Percentiles rank a stretch among this genome's conserved stretches.
Evolutionary conservation across 2,329 filamentous ascomycete species (phyloP).

Genomic region (Xylogone sp.): DNA sequence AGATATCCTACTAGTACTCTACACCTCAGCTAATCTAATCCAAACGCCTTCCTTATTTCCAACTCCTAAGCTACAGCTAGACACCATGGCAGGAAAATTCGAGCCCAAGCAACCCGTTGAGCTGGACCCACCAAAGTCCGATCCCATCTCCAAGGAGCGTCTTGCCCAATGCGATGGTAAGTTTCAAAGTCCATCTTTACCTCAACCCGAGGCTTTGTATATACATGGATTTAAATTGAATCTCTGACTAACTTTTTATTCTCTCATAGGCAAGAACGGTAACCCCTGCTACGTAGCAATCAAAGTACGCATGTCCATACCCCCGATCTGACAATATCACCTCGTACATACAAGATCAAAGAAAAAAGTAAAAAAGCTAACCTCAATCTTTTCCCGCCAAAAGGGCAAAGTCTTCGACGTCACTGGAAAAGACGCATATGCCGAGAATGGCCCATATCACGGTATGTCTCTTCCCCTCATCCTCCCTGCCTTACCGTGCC

Average conservation of each 20-base stretch:
- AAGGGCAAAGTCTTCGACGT: conserved; percentile 96
- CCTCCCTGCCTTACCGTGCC: too few relatives aligned
- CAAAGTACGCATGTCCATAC: conserved; percentile 44
- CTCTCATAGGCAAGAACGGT: conserved; percentile 59
- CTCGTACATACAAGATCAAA: too few relatives aligned
- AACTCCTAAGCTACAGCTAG: too few relatives aligned
- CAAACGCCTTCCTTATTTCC: too few relatives aligned
- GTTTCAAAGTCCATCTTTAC: conserved; percentile 31
- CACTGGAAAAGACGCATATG: conserved; percentile 82
- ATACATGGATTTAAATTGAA: too few relatives aligned
- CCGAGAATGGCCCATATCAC: conserved; percentile 76
- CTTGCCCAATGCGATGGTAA: conserved; percentile 80
- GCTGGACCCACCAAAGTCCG: conserved; percentile 81
- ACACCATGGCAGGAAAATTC: conserved; percentile 61
- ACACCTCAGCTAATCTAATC: too few relatives aligned
- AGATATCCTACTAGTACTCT: too few relatives aligned
- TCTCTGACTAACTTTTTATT: neutral
- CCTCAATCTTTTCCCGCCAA: too few relatives aligned
- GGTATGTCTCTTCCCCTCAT: conserved; percentile 52
- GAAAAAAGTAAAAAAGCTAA: too few relatives aligned
- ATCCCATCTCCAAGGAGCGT: conserved; percentile 77
- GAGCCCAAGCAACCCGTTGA: conserved; percentile 74
- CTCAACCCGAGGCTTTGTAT: too few relatives aligned
- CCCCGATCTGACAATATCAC: too few relatives aligned
- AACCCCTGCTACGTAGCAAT: conserved; percentile 66